Base-by-base conservation (phyloP, 495 filamentous ascomycete species). In the Tetracladium setigerum region DNA sequence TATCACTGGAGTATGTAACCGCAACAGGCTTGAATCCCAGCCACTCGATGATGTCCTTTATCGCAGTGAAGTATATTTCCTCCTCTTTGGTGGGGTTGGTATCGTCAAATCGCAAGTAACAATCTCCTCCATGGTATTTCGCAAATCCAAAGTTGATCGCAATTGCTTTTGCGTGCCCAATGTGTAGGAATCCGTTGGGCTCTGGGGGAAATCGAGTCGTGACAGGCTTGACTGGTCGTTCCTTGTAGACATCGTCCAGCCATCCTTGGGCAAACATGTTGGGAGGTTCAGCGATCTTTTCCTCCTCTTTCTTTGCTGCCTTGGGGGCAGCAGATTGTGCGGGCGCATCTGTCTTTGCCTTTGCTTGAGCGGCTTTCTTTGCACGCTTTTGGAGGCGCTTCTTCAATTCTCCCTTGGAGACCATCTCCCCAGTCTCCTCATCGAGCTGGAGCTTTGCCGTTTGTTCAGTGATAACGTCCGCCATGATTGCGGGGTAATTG, bases 81-180 rank as follows among this genome's bases (percentile, higher is more conserved):
- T 89, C 80, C 63, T 94, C 87, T 6, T 78, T 82, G 49, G 87
- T 84, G 1, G 87, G 87, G 61, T 94, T 94, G 10, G 87, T 91
- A 53, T 94, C 87, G 68, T 81, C 40, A 71, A 79, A 62, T 15
- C 50, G 47, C 43, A 69, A 54, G 56, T 69, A 67, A 59, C 71
- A 71, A 46, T 84, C 69, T 44, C 94, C 94, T 11, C 83, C 83
- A 62, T 95, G 84, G 58, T 83, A 81, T 54, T 77, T 80, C 10
- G 92, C 92, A 66, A 95, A 96, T 0, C 92, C 94, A 62, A 97
- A 97, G 67, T 97, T 98, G 57, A 97, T 77, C 0, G 87, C 81
- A 65, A 98, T 96, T n/a, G 92, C 92, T 69, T 97, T 97, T 53
- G 81, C 82, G 62, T 97, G 92, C 15, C 90, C 90, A 59, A 95